Base-by-base conservation (phyloP, 2,329 filamentous ascomycete species). In the Corniculantispora saksenae region DNA sequence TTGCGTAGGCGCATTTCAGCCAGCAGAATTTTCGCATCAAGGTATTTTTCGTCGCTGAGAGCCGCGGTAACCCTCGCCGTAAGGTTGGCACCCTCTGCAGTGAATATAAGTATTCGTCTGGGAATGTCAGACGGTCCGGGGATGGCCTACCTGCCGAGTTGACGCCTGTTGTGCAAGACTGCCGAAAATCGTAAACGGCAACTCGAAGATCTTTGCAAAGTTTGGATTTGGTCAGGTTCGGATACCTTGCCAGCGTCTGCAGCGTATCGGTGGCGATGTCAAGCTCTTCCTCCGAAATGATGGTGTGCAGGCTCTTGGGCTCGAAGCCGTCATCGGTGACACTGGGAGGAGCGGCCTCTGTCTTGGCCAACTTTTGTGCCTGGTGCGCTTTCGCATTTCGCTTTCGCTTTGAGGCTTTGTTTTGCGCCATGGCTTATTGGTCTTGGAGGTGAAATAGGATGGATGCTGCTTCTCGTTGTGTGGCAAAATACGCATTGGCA, bases 1-100 rank as follows among this genome's bases (percentile, higher is more conserved):
- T 81, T 79, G n/a, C 89, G 80, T 21, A 91, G 86, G 35, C 84
- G 82, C 89, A 91, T 91, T 77, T 91, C 89, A 0, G 89, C 84
- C 1, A 92, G 82, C 17, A 91, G 73, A 19, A 91, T 82, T 60
- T 82, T 82, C 6, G 89, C 88, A n/a, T 91, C 89, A 12, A 80
- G 81, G 68, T 88, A 89, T 71, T 87, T 86, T 58, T 83, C 86
- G 73, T 91, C 89, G 25, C 85, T 83, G 0, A 92, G 78, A 2
- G 89, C 89, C 23, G 82, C 89, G 9, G 87, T 88, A 40, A 91
- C 87, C 55, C 88, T 82, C 10, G 87, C 86, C 2, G 89, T 91
- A 60, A 91, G 82, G 70, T 89, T 91, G 57, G 83, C 83, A 66
- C 84, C 84, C 67, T 81, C 83, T 80, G 66, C 54, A 27, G 54